Base-by-base conservation (phyloP, 2,329 filamentous ascomycete genomes). In the Cladophialophora psammophila region DNA sequence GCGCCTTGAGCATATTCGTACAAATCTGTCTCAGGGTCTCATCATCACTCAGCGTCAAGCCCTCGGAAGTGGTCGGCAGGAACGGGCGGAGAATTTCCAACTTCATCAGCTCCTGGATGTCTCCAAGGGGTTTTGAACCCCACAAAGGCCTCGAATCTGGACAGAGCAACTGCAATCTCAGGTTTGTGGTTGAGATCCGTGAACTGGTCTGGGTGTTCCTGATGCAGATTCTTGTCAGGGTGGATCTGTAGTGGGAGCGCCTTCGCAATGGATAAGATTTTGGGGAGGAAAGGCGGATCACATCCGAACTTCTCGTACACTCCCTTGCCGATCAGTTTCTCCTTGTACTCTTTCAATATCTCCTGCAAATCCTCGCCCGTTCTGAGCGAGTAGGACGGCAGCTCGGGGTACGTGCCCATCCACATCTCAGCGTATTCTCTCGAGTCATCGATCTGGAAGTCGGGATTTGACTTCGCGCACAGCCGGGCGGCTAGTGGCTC, bases 111-210 rank as follows among this genome's bases (percentile, higher is more conserved):
- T 80, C 75, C 36, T 87, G 78, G 65, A 93, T 88, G 2, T 88
- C 81, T 9, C 78, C 74, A 0, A 91, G 79, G 0, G 89, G 87
- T 74, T 74, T 91, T 93, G 81, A 89, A 93, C 5, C 91, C 91
- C 9, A 88, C 89, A 72, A 94, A 93, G 0, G 90, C 87, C 76
- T 93, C 90, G 72, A 94, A 93, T 26, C 87, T 85, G 12, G 85
- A 83, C 0, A 93, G 79, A 0, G 91, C 90, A 1, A 94, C 81
- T 0, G 91, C 90, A 61, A 94, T 93, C 75, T 94, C 91, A 1
- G 91, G 91, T 78, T 93, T 93, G 81, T 93, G 90, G 76, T 93
- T 93, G 2, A 85, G 80, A 71, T 94, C 90, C 1, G 86, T 86
- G 76, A 91, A 93, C 65, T 87, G 85, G 2, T 86, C 78, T 0